These are phyloP conservation scores for Chaetoceros tenuissimus DNA, from an alignment of 108 stramenopile genomes.

Conservation along the genomic window DNA sequence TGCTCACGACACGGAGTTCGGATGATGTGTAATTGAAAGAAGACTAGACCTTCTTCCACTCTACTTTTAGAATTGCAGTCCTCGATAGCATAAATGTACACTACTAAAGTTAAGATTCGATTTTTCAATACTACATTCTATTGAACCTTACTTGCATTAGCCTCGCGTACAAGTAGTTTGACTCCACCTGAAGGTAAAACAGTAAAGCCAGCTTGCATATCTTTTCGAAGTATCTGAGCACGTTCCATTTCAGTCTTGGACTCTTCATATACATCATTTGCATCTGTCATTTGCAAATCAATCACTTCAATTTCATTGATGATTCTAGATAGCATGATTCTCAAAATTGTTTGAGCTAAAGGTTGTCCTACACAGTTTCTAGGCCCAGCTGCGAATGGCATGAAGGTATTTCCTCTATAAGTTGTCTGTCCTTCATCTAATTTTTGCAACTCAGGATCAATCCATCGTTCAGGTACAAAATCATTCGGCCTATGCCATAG, in stretches of 20 bases:
- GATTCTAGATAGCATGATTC: conserved; percentile 69
- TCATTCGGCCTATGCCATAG: conserved; percentile 82
- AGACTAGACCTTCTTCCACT: too few relatives aligned
- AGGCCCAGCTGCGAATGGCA: conserved; percentile 87
- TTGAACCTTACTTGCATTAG: too few relatives aligned
- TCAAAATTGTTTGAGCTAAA: conserved; percentile 76
- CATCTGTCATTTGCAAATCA: conserved; percentile 28
- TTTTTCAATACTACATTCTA: too few relatives aligned
- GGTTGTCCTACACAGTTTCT: conserved; percentile 90
- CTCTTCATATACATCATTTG: not conserved
- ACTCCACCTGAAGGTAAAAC: conserved; percentile 86
- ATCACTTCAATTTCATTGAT: conserved; percentile 42
- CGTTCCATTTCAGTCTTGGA: not conserved
- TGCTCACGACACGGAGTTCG: too few relatives aligned
- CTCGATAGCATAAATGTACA: too few relatives aligned
- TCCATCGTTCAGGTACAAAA: conserved; percentile 85
- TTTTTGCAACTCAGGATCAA: conserved; percentile 20
- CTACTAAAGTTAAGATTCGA: too few relatives aligned
- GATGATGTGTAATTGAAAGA: too few relatives aligned
- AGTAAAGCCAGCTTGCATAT: conserved; percentile 95
- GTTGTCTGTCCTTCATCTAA: conserved; percentile 50
- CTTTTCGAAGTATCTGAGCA: conserved; percentile 44
- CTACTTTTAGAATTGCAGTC: too few relatives aligned
- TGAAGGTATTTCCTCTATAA: conserved; percentile 67
- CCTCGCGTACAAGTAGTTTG: conserved; percentile 12